Evolutionary conservation across 139 green algal species (phyloP), one percentile per base, ranked within the genome.

Genomic region (Trebouxia sp.): DNA sequence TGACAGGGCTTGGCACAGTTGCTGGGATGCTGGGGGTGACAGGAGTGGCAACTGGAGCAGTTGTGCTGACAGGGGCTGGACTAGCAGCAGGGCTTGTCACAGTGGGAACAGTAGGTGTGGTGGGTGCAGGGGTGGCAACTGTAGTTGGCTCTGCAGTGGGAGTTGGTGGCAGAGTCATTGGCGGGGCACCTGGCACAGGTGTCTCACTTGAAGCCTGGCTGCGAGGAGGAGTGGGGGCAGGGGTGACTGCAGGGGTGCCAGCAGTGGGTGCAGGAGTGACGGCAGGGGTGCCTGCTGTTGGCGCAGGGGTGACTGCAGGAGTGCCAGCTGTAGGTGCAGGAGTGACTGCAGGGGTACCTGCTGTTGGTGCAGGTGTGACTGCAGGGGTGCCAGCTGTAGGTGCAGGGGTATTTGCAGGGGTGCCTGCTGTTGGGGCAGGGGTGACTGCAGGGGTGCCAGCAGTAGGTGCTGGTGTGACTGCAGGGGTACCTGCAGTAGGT

Each of bases 131-230:
- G 42, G 43, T 37, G 41, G 26, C 9, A 24, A 41, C 65, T 35
- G 56, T 69, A 17, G 56, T 69, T 22, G 56, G 56, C 24, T 32
- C 56, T 69, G 56, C 56, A 37, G 56, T 69, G 56, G 56, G n/a
- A 1, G 24, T 35, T 22, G 56, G n/a, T 39, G 56, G n/a, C 24
- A 35, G n/a, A 5, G 56, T 69, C 56, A 35, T 32, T 17, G 56
- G n/a, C 7, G 56, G 0, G 22, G 56, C n/a, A 5, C n/a, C 56
- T 69, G 56, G 56, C 5, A 26, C 22, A 30, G 22, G 22, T 5
- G 22, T 39, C n/a, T 17, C 56, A 5, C n/a, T 35, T 8, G 6
- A 12, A 69, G 14, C 56, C 8, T 12, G 30, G 56, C 14, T 35
- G 6, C 3, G 14, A 30, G 56, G 22, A 39, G 8, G 14, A 26